Evolutionary conservation across 192 early-diverging fungal genomes (phyloP), one percentile per base, ranked within the genome.

Genomic region (Podila epigama): DNA sequence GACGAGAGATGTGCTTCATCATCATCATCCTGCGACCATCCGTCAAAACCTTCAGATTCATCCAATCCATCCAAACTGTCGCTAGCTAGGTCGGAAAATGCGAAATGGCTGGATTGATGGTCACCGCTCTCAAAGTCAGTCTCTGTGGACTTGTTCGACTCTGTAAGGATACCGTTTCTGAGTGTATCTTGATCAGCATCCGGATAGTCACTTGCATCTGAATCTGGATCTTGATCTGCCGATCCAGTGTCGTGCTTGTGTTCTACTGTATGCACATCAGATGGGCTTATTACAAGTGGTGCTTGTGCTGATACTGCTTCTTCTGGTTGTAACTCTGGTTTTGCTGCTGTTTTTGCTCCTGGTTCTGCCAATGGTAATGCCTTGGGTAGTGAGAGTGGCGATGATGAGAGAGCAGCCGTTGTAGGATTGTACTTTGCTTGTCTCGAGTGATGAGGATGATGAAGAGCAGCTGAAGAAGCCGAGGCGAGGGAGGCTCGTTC

Each of bases 1-100:
- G 58, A 53, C 13, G 40, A 44, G 18, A n/a, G n/a, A n/a, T 28
- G 20, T 0, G 22, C 32, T 22, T 10, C 36, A 8, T 59, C 60
- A 1, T 63, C 70, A 5, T 72, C 69, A 25, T 71, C 70, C 2
- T 72, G 70, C 18, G 70, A 72, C 70, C 70, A 72, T 6, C 58
- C 25, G 6, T 56, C 57, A 35, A 50, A 33, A 44, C 55, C 67
- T 18, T 69, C 67, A 10, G 50, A 68, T 25, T 68, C 67, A 13
- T 60, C 66, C 33, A 68, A 15, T 0, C 35, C 31, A 8, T 68
- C 57, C 7, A 60, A 25, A 7, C 39, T 37, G n/a, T 72, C 63
- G 39, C 68, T 70, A 2, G 60, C 34, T 10, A 66, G 32, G 35
- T 65, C 63, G 35, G 70, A 72, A 51, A 53, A 69, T 5, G 58